Evolutionary conservation across 1,139 yeast species (phyloP).

Genomic region (Suhomyces choctaworum): DNA sequence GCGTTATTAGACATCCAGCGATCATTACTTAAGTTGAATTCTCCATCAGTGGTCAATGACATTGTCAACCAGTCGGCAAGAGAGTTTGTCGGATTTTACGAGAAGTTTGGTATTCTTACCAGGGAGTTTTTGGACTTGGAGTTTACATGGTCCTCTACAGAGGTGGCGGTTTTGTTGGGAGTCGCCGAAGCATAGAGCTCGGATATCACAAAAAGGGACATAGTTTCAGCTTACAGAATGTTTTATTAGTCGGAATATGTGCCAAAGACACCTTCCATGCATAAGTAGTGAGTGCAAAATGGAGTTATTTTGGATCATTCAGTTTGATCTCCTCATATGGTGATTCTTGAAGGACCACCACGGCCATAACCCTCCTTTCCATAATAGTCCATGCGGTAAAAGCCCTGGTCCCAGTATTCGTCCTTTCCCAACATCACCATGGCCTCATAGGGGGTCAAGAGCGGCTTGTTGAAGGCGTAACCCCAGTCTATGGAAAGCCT

Average conservation of each 20-base stretch:
- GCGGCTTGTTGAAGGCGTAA: constrained; percentile 89
- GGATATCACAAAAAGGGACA: too few species aligned
- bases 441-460: constrained; percentile 93
- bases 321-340: too few species aligned
- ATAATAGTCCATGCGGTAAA: constrained; percentile 96
- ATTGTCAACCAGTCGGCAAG: constrained; percentile 51
- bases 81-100: constrained; percentile 54
- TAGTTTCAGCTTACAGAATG: too few species aligned
- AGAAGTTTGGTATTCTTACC: constrained; percentile 43
- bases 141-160: constrained; percentile 56
- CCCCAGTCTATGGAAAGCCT: constrained; percentile 98
- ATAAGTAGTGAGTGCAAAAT: too few species aligned
- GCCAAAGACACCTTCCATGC: not conserved
- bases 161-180: constrained; percentile 58
- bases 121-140: constrained; percentile 41
- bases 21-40: constrained; percentile 55
- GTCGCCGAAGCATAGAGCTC: constrained; percentile 1
- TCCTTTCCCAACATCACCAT: constrained; percentile 85
- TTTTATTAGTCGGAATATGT: not conserved
- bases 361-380: constrained; percentile 91
- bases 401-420: constrained; percentile 59
- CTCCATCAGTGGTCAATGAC: constrained; percentile 61
- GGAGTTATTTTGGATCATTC: too few species aligned
- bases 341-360: constrained; percentile 38
- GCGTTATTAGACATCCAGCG: constrained; percentile 65